These are phyloP conservation scores for Nothopassalora personata DNA, from an alignment of 2,329 filamentous ascomycete genomes.

Conservation along the genomic window DNA sequence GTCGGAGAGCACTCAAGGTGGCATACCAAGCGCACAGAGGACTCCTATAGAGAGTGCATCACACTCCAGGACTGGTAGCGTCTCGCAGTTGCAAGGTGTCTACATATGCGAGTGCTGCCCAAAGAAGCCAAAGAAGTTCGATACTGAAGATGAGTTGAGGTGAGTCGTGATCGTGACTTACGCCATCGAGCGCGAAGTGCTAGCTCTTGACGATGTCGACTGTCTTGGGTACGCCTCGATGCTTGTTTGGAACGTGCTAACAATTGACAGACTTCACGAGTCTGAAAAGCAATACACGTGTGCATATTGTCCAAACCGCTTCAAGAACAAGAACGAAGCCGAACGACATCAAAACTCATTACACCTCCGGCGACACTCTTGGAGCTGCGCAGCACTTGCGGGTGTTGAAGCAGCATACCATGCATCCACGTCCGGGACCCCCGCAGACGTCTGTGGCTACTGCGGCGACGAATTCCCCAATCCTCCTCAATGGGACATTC, in stretches of 20 bases:
- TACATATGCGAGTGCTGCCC: constrained; percentile 91
- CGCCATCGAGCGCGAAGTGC: background rate
- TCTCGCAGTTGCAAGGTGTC: constrained; percentile 51
- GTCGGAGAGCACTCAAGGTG: constrained; percentile 37
- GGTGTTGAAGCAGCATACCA: constrained; percentile 79
- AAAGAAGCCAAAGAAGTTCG: constrained; percentile 95
- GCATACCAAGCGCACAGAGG: constrained; percentile 34
- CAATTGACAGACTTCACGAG: constrained; percentile 67
- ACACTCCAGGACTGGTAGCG: constrained; percentile 46
- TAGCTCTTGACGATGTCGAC: too few species aligned
- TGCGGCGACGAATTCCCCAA: constrained; percentile 90
- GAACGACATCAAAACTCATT: constrained; percentile 94
- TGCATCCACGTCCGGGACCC: constrained; percentile 57
- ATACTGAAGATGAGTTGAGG: constrained; percentile 76
- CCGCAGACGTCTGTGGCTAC: constrained; percentile 82
- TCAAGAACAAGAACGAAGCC: constrained; percentile 98
- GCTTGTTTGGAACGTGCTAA: background rate
- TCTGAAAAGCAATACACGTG: constrained; percentile 96
- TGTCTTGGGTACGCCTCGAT: too few species aligned
- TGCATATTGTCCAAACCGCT: constrained; percentile 85
- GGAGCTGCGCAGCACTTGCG: constrained; percentile 84
- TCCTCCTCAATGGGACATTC: constrained; percentile 80
- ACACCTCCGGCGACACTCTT: constrained; percentile 86
- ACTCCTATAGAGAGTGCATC: constrained; percentile 42
- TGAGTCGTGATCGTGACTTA: constrained; percentile 39